These are phyloP conservation scores for Rachicladosporium sp. DNA, from an alignment of 2,329 filamentous ascomycete genomes.

Conservation along the genomic window DNA sequence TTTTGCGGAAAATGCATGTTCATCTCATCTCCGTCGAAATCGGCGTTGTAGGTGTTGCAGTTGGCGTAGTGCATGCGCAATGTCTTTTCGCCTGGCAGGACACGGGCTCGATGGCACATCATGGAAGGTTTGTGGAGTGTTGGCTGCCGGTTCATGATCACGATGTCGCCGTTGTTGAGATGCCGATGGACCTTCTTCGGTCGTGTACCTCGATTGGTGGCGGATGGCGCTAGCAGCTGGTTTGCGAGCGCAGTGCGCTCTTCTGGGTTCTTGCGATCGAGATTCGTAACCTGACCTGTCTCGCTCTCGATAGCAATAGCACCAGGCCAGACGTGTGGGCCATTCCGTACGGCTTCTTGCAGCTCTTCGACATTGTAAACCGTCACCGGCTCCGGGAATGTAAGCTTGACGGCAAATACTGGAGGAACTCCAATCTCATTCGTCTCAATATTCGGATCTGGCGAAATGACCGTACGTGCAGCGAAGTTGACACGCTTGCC, in stretches of 20 bases:
- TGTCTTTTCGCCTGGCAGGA: slow-evolving; percentile 87
- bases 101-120: slow-evolving; percentile 91
- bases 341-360: slow-evolving; percentile 92
- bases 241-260: slow-evolving; percentile 89
- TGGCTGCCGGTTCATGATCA: slow-evolving; percentile 96
- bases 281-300: slow-evolving; percentile 77
- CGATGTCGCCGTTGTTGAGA: slow-evolving; percentile 90
- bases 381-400: slow-evolving; percentile 93
- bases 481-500: slow-evolving; percentile 98
- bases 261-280: slow-evolving; percentile 76
- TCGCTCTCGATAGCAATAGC: slow-evolving; percentile 93
- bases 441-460: slow-evolving; percentile 96
- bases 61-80: slow-evolving; percentile 99
- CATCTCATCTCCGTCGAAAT: slow-evolving; percentile 99
- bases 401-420: slow-evolving; percentile 93
- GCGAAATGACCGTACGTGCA: slow-evolving; percentile 92
- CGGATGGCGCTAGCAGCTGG: slow-evolving; percentile 77
- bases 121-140: slow-evolving; percentile 98
- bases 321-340: slow-evolving; percentile 84
- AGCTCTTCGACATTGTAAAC: slow-evolving; percentile 94
- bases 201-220: slow-evolving; percentile 58
- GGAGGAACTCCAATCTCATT: slow-evolving; percentile 97
- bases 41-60: slow-evolving; percentile 97
- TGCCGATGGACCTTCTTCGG: slow-evolving; percentile 97
- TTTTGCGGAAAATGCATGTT: slow-evolving; percentile 99